Conservation (phyloP, 164 flowering plant species). For the Vitis labrusca region DNA sequence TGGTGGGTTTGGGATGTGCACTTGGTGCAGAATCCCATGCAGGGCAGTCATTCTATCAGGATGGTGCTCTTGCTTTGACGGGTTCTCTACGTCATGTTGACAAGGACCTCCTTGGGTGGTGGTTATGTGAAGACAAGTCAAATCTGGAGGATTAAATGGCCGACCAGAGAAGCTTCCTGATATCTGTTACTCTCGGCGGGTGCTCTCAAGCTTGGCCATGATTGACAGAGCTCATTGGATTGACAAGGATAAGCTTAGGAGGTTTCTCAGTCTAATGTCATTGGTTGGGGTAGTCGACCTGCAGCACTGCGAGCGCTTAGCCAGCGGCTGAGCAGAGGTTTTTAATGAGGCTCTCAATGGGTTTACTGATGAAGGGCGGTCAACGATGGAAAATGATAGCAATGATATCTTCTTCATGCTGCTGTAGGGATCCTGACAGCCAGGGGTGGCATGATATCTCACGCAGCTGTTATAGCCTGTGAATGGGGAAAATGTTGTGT, state of each 20-base stretch:
- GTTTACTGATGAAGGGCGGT: slow-evolving; percentile 95
- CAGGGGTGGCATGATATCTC: slow-evolving; percentile 99
- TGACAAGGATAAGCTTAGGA: slow-evolving; percentile 46
- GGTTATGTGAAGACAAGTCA: too few relatives aligned
- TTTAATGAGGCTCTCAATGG: slow-evolving; percentile 94
- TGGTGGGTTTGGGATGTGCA: too few relatives aligned
- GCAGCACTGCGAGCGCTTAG: slow-evolving; percentile 81
- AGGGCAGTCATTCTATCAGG: too few relatives aligned
- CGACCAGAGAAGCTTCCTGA: too few relatives aligned
- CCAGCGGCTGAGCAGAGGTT: slow-evolving; percentile 91
- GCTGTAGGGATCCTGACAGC: slow-evolving; percentile 96
- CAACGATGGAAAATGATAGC: slow-evolving; percentile 80
- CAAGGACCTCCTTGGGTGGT: too few relatives aligned
- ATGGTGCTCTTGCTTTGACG: too few relatives aligned
- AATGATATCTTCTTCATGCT: slow-evolving; percentile 64
- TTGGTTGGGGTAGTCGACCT: slow-evolving; percentile 83
- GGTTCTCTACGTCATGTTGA: too few relatives aligned
- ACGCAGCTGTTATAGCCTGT: slow-evolving; percentile 99
- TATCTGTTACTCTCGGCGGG: too few relatives aligned
- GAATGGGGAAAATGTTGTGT: slow-evolving; percentile 99
- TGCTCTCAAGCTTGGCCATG: too few relatives aligned
- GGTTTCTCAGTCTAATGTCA: slow-evolving; percentile 60
- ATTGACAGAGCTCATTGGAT: too few relatives aligned
- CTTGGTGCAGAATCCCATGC: too few relatives aligned
- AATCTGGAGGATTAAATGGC: too few relatives aligned